Evolutionary conservation across 305 asterid genomes (phyloP).

Genomic region (Fraxinus paxiana): DNA sequence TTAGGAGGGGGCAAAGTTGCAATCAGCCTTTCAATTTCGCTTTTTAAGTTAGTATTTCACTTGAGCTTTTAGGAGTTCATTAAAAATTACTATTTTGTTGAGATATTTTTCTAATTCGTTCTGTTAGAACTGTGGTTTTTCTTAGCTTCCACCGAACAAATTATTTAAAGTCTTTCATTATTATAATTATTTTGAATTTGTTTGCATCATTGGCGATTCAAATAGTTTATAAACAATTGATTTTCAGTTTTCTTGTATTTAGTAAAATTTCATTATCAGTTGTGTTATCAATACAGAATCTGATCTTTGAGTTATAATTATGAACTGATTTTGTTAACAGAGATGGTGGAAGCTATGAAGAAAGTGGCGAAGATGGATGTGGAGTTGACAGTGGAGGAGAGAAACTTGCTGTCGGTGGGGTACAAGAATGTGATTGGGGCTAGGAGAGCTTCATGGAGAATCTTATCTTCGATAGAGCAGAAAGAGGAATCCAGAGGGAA

Average conservation of each 20-base stretch:
- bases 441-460: slow-evolving; percentile 88
- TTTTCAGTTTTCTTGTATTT: not conserved
- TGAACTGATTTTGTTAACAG: slow-evolving; percentile 32
- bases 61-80: not conserved
- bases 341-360: slow-evolving; percentile 89
- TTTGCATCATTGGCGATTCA: not conserved
- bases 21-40: not conserved
- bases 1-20: not conserved
- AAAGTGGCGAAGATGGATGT: slow-evolving; percentile 66
- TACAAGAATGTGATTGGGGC: slow-evolving; percentile 86
- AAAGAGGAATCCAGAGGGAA: slow-evolving; percentile 82
- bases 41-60: not conserved
- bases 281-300: not conserved
- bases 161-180: not conserved
- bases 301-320: not conserved
- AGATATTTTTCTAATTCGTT: not conserved
- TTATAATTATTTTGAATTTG: not conserved
- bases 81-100: not conserved
- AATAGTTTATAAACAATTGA: not conserved
- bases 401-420: slow-evolving; percentile 81
- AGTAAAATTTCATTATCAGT: not conserved
- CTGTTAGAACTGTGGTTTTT: not conserved
- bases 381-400: slow-evolving; percentile 81
- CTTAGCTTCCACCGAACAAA: not conserved
- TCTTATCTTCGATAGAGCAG: slow-evolving; percentile 75